Evolutionary conservation across 441 rosid genomes (phyloP), one percentile per base, ranked within the genome.

Genomic region (Euphorbia corollata): DNA sequence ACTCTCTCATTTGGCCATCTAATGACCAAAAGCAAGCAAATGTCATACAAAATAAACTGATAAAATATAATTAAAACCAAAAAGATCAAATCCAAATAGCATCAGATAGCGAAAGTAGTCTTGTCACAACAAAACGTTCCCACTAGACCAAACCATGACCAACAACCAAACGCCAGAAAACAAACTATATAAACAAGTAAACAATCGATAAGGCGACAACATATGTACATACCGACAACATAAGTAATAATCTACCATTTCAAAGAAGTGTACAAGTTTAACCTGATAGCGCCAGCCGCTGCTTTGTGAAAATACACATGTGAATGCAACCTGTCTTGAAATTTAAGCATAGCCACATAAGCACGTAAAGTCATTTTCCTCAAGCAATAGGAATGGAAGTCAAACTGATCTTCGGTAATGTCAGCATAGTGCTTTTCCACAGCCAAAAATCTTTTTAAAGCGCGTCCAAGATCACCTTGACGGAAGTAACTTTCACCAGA

Each of bases 341-440:
- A 96, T 81, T 86, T 96, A 72, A 96, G 96, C 99, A 92, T 96
- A 75, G 85, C 97, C 71, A 96, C 96, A 73, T 96, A 96, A 12
- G 98, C 86, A 65, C 98, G 97, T 60, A 92, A 80, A 11, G 99
- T 96, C 98, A 96, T 92, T 79, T 92, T 96, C 77, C 98, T 82
- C 73, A 96, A 80, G 85, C 99, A 96, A 81, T 96, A 96, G 41
- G 98, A 86, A 79, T 96, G 99, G 78, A 96, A 96, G 77, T 96
- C 99, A 75, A 96, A 96, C 63, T 96, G 99, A 74, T 96, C 98
- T 78, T 90, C 99, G 20, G 96, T 86, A 69, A 96, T 96, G 82
- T 96, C 99, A 69, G 97, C 85, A 79, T 92, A 96, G 79, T 96
- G 99, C 86, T 96, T 96, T 87, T 96, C 99, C 84, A 92, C 99